Percentiles rank a stretch among this genome's conserved stretches.
These are phyloP conservation scores for Pyrus pyrifolia DNA, from an alignment of 306 rosid genomes.

Conservation along the genomic window DNA sequence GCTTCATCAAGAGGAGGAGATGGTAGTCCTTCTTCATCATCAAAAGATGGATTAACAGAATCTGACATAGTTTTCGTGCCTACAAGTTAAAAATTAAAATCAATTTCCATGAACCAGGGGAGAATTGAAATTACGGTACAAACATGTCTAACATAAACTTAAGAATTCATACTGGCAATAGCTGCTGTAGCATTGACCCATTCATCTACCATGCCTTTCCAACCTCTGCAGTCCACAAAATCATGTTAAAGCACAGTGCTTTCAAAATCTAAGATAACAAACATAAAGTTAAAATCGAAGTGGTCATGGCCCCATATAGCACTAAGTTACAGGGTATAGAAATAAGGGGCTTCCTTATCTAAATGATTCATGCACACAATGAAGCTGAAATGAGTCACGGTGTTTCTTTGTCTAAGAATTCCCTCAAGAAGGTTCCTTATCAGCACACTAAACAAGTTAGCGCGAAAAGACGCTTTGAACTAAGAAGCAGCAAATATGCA, in stretches of 20 bases:
- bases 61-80: slow-evolving; percentile 68
- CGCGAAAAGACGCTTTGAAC: background rate
- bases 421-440: background rate
- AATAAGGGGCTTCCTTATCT: background rate
- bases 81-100: slow-evolving; percentile 11
- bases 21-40: slow-evolving; percentile 82
- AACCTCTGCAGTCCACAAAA: slow-evolving; percentile 43
- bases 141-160: background rate
- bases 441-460: background rate
- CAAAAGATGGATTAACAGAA: slow-evolving; percentile 51
- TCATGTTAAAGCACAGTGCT: slow-evolving; percentile 10
- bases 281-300: background rate
- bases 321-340: background rate
- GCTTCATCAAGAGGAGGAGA: slow-evolving; percentile 90
- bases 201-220: slow-evolving; percentile 77
- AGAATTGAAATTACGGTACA: background rate
- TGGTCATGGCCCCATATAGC: background rate
- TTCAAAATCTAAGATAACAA: background rate
- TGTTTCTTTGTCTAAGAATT: background rate
- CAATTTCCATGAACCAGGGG: background rate
- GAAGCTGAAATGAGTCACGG: background rate
- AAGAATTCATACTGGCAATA: slow-evolving; percentile 28
- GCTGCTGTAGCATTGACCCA: slow-evolving; percentile 57
- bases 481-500: background rate
- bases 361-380: background rate